Evolutionary conservation across 768 basidiomycete genomes (phyloP).

Genomic region (Chlorophyllum brunneum): DNA sequence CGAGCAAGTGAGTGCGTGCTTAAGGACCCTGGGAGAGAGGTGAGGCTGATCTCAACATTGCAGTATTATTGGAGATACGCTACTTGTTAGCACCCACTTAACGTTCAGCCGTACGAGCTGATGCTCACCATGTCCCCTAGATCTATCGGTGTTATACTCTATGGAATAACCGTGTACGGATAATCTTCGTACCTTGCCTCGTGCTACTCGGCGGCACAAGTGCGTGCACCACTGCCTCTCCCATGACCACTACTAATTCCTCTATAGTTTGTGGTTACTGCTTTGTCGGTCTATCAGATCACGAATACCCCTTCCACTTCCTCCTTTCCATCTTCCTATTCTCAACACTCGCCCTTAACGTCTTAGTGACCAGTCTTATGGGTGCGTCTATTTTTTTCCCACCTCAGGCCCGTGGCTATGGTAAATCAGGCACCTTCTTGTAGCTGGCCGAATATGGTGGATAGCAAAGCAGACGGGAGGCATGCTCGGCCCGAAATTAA

Average conservation of each 20-base stretch:
- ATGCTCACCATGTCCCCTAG: conserved; percentile 13
- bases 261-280: conserved; percentile 23
- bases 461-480: conserved; percentile 23
- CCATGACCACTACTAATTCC: background rate
- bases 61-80: conserved; percentile 26
- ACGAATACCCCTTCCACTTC: conserved; percentile 24
- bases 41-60: background rate
- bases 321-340: conserved; percentile 26
- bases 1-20: conserved; percentile 26
- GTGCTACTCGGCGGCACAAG: conserved; percentile 24
- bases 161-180: conserved; percentile 27
- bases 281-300: conserved; percentile 23
- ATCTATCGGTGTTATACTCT: conserved; percentile 30
- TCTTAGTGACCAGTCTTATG: conserved; percentile 27
- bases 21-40: background rate
- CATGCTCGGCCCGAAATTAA: conserved; percentile 25
- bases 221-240: conserved; percentile 15
- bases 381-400: conserved; percentile 20
- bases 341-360: conserved; percentile 25
- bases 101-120: background rate
- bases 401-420: background rate
- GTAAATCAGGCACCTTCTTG: background rate
- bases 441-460: conserved; percentile 36
- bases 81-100: conserved; percentile 21
- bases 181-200: conserved; percentile 24